Percentiles rank a stretch among this genome's conserved stretches.
phyloP scores from a whole-genome alignment of 192 early-diverging fungal genomes.

The Rhizoclosmatium globosum region DNA sequence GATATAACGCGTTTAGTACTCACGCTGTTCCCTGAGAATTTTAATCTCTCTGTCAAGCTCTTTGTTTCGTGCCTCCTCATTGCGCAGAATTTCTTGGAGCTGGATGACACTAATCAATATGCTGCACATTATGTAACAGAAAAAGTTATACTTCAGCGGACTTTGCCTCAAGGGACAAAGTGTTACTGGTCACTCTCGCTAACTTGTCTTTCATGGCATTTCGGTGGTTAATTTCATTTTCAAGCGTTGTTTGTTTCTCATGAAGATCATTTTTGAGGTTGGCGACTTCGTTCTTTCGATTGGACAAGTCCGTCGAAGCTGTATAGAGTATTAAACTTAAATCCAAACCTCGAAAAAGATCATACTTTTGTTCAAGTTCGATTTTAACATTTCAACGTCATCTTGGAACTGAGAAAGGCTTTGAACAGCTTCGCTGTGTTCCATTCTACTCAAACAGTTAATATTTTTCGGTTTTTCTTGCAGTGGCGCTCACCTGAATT shows the following conservation, averaged over 20 bases:
- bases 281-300: constrained; percentile 49
- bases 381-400: constrained; percentile 62
- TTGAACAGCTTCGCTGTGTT: constrained; percentile 45
- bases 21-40: constrained; percentile 58
- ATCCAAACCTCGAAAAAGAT: not conserved
- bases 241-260: constrained; percentile 50
- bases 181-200: constrained; percentile 47
- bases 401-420: constrained; percentile 59
- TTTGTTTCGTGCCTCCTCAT: constrained; percentile 58
- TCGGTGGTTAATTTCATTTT: constrained; percentile 44
- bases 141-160: constrained; percentile 54
- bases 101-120: constrained; percentile 16
- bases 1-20: not conserved
- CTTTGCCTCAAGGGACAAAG: constrained; percentile 58
- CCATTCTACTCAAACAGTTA: constrained; percentile 43
- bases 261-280: constrained; percentile 59
- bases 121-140: constrained; percentile 18
- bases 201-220: constrained; percentile 50
- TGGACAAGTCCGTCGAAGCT: constrained; percentile 62
- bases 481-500: constrained; percentile 45
- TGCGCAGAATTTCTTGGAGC: constrained; percentile 62
- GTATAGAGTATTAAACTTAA: not conserved
- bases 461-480: constrained; percentile 12
- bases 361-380: constrained; percentile 61
- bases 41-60: constrained; percentile 64